Evolutionary conservation across 176 grass and related monocot species (phyloP).

Genomic region (Themeda triandra): DNA sequence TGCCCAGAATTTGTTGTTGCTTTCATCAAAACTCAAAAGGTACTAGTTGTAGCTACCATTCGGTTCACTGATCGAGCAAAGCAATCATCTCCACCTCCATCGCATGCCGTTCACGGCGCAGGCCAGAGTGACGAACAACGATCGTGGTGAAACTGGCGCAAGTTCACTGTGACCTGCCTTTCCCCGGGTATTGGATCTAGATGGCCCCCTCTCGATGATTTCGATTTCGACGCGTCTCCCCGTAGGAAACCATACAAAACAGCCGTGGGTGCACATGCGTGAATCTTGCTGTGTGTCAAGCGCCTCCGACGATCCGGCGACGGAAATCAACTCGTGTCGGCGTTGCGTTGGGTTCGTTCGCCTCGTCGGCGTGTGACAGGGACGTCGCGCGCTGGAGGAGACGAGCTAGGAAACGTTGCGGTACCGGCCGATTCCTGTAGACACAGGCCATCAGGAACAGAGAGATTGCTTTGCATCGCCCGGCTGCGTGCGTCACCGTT

Average conservation of each 20-base stretch:
- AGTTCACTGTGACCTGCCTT: neutral
- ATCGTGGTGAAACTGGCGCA: neutral
- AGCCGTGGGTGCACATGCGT: too few species aligned
- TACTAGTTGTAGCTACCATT: neutral
- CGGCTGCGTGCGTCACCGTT: neutral
- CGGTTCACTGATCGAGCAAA: too few species aligned
- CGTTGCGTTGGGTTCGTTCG: neutral
- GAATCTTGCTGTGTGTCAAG: neutral
- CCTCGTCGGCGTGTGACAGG: neutral
- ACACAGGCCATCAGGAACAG: neutral
- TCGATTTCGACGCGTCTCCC: neutral
- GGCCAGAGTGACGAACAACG: neutral
- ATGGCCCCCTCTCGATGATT: neutral
- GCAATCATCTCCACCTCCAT: neutral
- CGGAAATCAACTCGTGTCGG: neutral
- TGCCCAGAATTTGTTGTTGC: neutral
- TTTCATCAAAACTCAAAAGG: neutral
- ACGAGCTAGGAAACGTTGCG: neutral
- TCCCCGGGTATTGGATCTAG: neutral
- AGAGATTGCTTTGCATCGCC: too few species aligned
- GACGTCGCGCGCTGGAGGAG: neutral
- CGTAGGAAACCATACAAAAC: neutral
- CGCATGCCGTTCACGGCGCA: neutral
- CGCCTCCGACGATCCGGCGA: neutral
- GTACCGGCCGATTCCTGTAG: neutral